Base-by-base conservation (phyloP, 176 grass and related monocot species). In the Avena insularis region DNA sequence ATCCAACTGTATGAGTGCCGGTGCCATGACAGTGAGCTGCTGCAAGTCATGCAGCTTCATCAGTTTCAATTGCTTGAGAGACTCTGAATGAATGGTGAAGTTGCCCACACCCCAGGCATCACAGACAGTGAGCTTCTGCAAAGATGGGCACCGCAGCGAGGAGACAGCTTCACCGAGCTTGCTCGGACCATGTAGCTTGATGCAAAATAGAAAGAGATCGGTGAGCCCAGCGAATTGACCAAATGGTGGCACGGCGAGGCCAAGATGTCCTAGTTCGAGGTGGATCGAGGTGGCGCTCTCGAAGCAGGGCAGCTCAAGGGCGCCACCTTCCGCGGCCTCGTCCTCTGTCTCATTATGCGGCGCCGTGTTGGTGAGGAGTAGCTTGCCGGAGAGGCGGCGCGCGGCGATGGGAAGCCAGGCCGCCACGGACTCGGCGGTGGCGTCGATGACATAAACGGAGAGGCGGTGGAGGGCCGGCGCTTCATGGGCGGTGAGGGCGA, bases 231-330 rank as follows among this genome's bases (percentile, higher is more conserved):
- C 16, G 60, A 88, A 88, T 2, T 2, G 2, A 21, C 86, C 71
- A 1, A 12, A 45, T 0, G 48, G 12, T 8, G 79, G 86, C 6
- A 83, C 19, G 11, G 21, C 7, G 60, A 88, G 59, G 12, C 10
- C 16, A 1, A 67, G 23, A 8, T 46, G 47, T 2, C 48, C 10
- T 16, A 76, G 46, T 1, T 29, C 8, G 16, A 82, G 58, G 57
- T 1, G 0, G 10, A 87, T 55, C 7, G 0, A 0, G 2, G 58
- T 75, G 58, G 79, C 70, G 1, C n/a, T 47, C 33, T 13, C 47
- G n/a, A 87, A 87, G 71, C 79, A 67, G 15, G 86, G 86, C n/a
- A 87, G 71, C 57, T 80, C 14, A 27, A 87, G 2, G 3, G 1
- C 2, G 46, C 14, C 78, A 15, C 57, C 57, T 60, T 12, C 4